Conservation (phyloP, 257 asterid genomes). For the Orobanche coerulescens region DNA sequence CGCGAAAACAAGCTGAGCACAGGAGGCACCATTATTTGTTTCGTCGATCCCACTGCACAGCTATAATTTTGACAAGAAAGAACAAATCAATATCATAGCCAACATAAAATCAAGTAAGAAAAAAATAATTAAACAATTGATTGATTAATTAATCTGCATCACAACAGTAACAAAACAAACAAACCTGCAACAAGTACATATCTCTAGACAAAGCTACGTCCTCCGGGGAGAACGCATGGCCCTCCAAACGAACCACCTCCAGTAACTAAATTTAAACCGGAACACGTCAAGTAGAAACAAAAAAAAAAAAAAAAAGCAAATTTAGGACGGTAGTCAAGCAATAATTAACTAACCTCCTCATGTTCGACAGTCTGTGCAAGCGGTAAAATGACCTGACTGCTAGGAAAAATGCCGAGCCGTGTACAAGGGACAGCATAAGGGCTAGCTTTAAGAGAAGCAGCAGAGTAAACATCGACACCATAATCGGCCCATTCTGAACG, state of each 20-base stretch:
- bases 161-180: too few species aligned
- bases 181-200: constrained; percentile 79
- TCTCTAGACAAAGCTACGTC: constrained; percentile 67
- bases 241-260: constrained; percentile 87
- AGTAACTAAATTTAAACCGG: constrained; percentile 38
- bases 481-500: constrained; percentile 93
- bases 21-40: constrained; percentile 49
- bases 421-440: constrained; percentile 65
- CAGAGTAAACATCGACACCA: constrained; percentile 69
- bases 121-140: neutral
- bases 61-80: constrained; percentile 29
- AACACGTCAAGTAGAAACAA: constrained; percentile 1
- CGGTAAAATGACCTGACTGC: constrained; percentile 71
- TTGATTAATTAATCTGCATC: too few species aligned
- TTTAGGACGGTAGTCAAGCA: neutral
- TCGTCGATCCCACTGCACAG: constrained; percentile 77
- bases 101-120: neutral
- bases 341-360: constrained; percentile 52
- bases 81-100: constrained; percentile 1
- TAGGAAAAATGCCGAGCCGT: constrained; percentile 58
- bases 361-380: constrained; percentile 79
- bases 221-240: constrained; percentile 65
- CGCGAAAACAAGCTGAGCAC: constrained; percentile 85
- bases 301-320: neutral
- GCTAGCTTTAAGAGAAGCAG: constrained; percentile 68